Base-by-base conservation (phyloP, 202 grass and related monocot genomes). In the Setaria italica region DNA sequence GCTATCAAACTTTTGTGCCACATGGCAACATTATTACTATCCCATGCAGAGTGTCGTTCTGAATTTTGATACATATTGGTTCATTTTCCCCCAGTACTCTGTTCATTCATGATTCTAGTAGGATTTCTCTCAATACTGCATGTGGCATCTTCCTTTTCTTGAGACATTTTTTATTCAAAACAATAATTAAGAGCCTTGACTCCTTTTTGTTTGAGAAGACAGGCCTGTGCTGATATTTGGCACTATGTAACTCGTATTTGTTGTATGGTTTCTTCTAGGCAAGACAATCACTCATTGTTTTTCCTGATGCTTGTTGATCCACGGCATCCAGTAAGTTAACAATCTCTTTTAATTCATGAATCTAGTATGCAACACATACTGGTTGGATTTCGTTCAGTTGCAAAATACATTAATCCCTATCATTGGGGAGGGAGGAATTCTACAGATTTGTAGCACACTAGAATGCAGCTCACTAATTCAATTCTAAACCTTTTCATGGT, bases 281-380 rank as follows among this genome's bases (percentile, higher is more conserved):
- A 67, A 96, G 93, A 60, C 94, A 99, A 64, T 94, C 97, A 1
- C 97, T 99, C 55, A 87, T 99, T 85, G 93, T 96, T 49, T 72
- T 99, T 94, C 71, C 97, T 94, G 30, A 94, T 97, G 94, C 89
- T 99, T 72, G 97, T 94, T 62, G 97, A 99, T 91, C 92, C 94
- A 41, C 87, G 97, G 9, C 97, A 99, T 74, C 92, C 94, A 34
- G 97, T 99, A 93, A 93, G 97, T 93, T 77, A 56, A 9, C 62
- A 43, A 68, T 45, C 50, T 15, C 55, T 80, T 41, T 16, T 70
- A n/a, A 10, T 74, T 76, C 25, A 55, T 20, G 39, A 79, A 64
- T 80, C 34, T 29, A 84, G 11, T 47, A 39, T 62, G 7, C 6
- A 25, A 67, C 42, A 43, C 51, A 68, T 74, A 29, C 11, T 62